Conservation (phyloP, 2,329 filamentous ascomycete species). For the Aureobasidium mangrovei region DNA sequence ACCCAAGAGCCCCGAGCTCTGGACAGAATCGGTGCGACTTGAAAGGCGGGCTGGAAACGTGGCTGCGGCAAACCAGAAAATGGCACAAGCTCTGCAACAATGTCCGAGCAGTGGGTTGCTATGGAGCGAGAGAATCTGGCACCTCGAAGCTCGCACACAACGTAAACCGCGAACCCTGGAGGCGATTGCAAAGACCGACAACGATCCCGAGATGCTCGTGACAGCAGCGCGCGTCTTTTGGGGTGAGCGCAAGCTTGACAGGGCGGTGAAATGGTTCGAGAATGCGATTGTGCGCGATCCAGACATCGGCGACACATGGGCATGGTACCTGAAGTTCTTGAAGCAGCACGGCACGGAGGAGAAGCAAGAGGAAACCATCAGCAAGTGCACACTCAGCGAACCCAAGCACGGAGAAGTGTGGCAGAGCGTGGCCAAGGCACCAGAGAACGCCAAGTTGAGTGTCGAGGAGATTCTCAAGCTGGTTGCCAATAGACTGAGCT, state of each 20-base stretch:
- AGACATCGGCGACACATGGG: conserved; percentile 88
- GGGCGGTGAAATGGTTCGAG: conserved; percentile 95
- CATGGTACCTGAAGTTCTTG: conserved; percentile 95
- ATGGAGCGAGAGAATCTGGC: conserved; percentile 93
- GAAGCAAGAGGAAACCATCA: conserved; percentile 76
- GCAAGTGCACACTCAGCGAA: conserved; percentile 73
- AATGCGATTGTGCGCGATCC: conserved; percentile 83
- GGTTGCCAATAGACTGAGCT: conserved; percentile 54
- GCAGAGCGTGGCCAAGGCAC: conserved; percentile 79
- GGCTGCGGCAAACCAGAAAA: conserved; percentile 76
- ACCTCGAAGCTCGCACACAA: conserved; percentile 83
- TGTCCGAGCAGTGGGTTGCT: conserved; percentile 79
- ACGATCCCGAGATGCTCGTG: conserved; percentile 79
- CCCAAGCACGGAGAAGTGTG: conserved; percentile 89
- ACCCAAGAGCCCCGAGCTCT: conserved; percentile 74
- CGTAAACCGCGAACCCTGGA: conserved; percentile 85
- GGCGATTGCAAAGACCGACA: conserved; percentile 94
- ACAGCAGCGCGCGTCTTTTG: conserved; percentile 94
- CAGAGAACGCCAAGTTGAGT: conserved; percentile 64
- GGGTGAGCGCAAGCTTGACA: conserved; percentile 84
- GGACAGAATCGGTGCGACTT: conserved; percentile 88
- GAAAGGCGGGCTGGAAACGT: conserved; percentile 81
- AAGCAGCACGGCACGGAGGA: conserved; percentile 88
- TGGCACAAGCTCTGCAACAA: conserved; percentile 89
- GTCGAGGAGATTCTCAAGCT: conserved; percentile 76